These are phyloP conservation scores for Cadophora sp. DNA, from an alignment of 2,329 filamentous ascomycete species.

Conservation along the genomic window DNA sequence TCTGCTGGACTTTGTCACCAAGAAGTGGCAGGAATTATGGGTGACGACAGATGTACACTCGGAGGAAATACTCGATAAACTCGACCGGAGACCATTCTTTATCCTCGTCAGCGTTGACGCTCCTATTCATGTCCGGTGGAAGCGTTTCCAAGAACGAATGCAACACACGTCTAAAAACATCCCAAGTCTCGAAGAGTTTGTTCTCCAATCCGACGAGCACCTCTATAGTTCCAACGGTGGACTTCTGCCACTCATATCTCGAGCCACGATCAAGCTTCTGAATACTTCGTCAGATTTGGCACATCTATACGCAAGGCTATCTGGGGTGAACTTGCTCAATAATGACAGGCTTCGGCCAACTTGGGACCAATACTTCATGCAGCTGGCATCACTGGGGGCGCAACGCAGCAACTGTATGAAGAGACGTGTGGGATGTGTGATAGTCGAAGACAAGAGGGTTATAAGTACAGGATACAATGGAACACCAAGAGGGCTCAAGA, in stretches of 20 bases:
- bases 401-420: conserved; percentile 98
- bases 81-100: conserved; percentile 87
- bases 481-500: conserved; percentile 85
- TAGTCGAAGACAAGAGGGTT: conserved; percentile 85
- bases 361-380: conserved; percentile 99
- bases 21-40: conserved; percentile 82
- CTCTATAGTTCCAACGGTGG: conserved; percentile 73
- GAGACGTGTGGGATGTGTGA: conserved; percentile 89
- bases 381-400: conserved; percentile 88
- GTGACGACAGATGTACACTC: conserved; percentile 85
- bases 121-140: conserved; percentile 83
- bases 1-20: conserved; percentile 85
- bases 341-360: conserved; percentile 81
- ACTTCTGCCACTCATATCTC: conserved; percentile 78
- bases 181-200: conserved; percentile 60
- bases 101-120: conserved; percentile 91
- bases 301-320: conserved; percentile 75
- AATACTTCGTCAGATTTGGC: conserved; percentile 79
- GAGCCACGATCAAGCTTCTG: conserved; percentile 83
- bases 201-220: conserved; percentile 70
- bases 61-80: conserved; percentile 74
- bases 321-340: conserved; percentile 77
- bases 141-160: conserved; percentile 70
- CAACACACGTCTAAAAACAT: conserved; percentile 25
- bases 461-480: conserved; percentile 98